These are phyloP conservation scores for Clitopilus hobsonii DNA, from an alignment of 768 basidiomycete genomes.

Conservation along the genomic window DNA sequence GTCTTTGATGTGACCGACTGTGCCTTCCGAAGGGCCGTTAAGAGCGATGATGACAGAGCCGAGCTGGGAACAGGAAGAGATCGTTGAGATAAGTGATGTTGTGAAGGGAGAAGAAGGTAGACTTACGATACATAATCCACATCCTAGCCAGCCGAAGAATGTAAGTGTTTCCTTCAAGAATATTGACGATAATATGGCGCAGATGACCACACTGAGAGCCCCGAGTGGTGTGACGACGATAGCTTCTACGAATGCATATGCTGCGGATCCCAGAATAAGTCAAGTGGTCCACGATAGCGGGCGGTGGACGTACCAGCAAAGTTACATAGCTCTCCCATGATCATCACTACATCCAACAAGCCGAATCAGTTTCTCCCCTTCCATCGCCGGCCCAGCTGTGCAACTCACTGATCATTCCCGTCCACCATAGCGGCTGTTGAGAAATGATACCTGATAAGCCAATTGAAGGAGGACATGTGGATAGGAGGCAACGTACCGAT, in stretches of 20 bases:
- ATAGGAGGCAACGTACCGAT: conserved; percentile 51
- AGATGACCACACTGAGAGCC: conserved; percentile 93
- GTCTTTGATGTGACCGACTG: conserved; percentile 61
- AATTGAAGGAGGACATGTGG: conserved; percentile 3
- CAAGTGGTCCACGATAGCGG: too few relatives aligned
- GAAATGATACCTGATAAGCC: conserved; percentile 7
- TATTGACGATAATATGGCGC: conserved; percentile 86
- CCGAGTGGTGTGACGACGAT: conserved; percentile 96
- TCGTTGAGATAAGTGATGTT: not conserved
- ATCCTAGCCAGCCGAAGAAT: conserved; percentile 97
- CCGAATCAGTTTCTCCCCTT: not conserved
- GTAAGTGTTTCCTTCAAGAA: conserved; percentile 91
- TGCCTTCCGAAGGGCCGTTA: conserved; percentile 75
- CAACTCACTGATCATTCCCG: conserved; percentile 78
- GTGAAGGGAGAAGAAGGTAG: conserved; percentile 1
- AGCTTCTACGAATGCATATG: conserved; percentile 88
- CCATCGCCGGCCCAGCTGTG: not conserved
- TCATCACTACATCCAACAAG: conserved; percentile 63
- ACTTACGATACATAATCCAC: conserved; percentile 83
- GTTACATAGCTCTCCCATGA: conserved; percentile 84
- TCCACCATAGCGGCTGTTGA: conserved; percentile 83
- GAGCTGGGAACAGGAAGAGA: conserved; percentile 39
- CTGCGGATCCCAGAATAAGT: too few relatives aligned
- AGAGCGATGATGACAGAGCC: conserved; percentile 88
- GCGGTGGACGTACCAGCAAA: conserved; percentile 59